These are phyloP conservation scores for Entonaema liquescens DNA, from an alignment of 495 filamentous ascomycete species.

Conservation along the genomic window DNA sequence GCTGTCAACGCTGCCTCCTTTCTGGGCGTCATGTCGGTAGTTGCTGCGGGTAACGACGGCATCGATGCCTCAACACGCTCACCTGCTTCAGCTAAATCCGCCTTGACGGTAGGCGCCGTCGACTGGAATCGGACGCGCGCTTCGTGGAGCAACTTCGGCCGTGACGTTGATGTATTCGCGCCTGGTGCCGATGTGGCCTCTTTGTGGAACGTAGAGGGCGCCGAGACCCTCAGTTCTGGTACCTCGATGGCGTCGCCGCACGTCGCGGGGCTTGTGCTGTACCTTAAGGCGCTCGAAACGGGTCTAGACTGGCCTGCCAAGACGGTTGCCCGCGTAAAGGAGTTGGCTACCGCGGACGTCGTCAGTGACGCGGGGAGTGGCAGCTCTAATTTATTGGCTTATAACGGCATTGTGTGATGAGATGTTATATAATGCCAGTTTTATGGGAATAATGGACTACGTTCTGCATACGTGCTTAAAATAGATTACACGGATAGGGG, in stretches of 20 bases:
- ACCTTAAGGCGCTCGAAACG: slow-evolving; percentile 49
- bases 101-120: slow-evolving; percentile 62
- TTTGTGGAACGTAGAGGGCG: slow-evolving; percentile 37
- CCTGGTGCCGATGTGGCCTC: slow-evolving; percentile 53
- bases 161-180: slow-evolving; percentile 58
- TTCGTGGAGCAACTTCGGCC: slow-evolving; percentile 63
- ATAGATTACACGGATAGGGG: background rate
- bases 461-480: background rate
- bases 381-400: slow-evolving; percentile 44
- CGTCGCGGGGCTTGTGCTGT: slow-evolving; percentile 59
- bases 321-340: slow-evolving; percentile 41
- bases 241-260: slow-evolving; percentile 65
- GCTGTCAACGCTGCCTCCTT: slow-evolving; percentile 51
- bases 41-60: slow-evolving; percentile 53
- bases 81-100: slow-evolving; percentile 56
- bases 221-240: slow-evolving; percentile 54
- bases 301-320: slow-evolving; percentile 35
- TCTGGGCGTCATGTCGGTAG: slow-evolving; percentile 54
- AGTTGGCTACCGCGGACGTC: slow-evolving; percentile 42
- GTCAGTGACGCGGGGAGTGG: slow-evolving; percentile 28
- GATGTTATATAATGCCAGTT: background rate
- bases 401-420: slow-evolving; percentile 41
- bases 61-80: slow-evolving; percentile 47
- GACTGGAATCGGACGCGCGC: slow-evolving; percentile 52
- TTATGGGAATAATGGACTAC: background rate